Evolutionary conservation across 495 filamentous ascomycete species (phyloP).

Genomic region (Penicillium antarcticum): DNA sequence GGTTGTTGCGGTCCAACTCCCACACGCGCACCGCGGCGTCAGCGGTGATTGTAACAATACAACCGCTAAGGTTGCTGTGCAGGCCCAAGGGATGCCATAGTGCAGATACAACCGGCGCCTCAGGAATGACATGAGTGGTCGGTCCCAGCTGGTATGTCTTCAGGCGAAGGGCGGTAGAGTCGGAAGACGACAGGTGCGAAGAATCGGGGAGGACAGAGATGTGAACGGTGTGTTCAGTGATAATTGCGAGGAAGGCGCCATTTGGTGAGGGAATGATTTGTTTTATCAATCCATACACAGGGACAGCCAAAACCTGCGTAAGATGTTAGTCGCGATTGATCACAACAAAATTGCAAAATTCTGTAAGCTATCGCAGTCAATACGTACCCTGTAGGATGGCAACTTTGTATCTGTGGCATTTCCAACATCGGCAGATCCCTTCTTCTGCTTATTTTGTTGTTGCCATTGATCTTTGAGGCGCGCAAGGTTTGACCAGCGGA

Average conservation of each 20-base stretch:
- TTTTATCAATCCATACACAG: slow-evolving; percentile 70
- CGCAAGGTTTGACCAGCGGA: slow-evolving; percentile 79
- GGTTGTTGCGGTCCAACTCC: slow-evolving; percentile 76
- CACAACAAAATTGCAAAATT: background rate
- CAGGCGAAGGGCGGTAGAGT: slow-evolving; percentile 62
- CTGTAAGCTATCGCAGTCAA: background rate
- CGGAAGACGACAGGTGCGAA: slow-evolving; percentile 62
- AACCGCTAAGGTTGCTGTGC: slow-evolving; percentile 51
- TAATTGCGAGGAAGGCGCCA: slow-evolving; percentile 72
- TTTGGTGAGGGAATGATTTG: slow-evolving; percentile 80
- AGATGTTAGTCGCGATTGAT: slow-evolving; percentile 11
- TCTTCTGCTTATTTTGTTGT: slow-evolving; percentile 36
- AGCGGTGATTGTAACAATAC: slow-evolving; percentile 77
- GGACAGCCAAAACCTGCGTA: slow-evolving; percentile 62
- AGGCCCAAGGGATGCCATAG: slow-evolving; percentile 86
- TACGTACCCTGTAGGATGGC: slow-evolving; percentile 34
- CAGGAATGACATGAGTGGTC: slow-evolving; percentile 80
- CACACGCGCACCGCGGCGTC: slow-evolving; percentile 84
- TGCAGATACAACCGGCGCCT: slow-evolving; percentile 70
- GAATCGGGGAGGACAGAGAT: slow-evolving; percentile 75
- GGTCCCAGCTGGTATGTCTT: slow-evolving; percentile 84
- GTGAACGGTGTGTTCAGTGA: slow-evolving; percentile 80
- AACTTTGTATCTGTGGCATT: slow-evolving; percentile 1
- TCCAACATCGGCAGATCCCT: slow-evolving; percentile 17
- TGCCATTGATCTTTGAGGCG: slow-evolving; percentile 72